Conservation (phyloP, 2,329 filamentous ascomycete genomes). For the Pestalotiopsis sp. region DNA sequence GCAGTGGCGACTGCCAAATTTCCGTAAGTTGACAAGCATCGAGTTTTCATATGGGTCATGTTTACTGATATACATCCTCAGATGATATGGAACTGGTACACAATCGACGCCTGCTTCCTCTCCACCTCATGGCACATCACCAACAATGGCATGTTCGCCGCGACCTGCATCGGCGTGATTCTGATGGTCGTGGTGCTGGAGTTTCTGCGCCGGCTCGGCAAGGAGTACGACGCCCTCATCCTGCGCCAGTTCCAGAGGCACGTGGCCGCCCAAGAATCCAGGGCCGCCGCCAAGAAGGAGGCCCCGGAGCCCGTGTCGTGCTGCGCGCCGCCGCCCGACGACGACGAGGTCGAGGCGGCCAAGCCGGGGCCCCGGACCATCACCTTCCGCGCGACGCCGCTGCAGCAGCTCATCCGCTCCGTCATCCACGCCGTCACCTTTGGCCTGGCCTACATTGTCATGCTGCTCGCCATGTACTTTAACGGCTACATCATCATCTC, state of each 20-base stretch:
- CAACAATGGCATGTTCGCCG: conserved; percentile 41
- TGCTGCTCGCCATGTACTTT: conserved; percentile 47
- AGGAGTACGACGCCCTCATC: conserved; percentile 42
- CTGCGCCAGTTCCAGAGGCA: conserved; percentile 38
- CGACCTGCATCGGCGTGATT: conserved; percentile 43
- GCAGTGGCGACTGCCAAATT: conserved; percentile 11
- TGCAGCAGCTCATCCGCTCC: conserved; percentile 41
- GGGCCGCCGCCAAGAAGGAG: conserved; percentile 11
- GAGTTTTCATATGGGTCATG: background rate
- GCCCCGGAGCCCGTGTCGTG: conserved; percentile 9
- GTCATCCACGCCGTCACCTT: conserved; percentile 40
- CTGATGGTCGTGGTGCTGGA: conserved; percentile 41
- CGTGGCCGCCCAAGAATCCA: conserved; percentile 25
- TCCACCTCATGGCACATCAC: conserved; percentile 39
- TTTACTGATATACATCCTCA: conserved; percentile 20
- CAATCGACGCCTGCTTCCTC: conserved; percentile 42
- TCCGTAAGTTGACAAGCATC: conserved; percentile 5
- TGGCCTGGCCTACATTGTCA: conserved; percentile 43
- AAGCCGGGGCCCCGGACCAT: conserved; percentile 18
- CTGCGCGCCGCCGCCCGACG: conserved; percentile 14
- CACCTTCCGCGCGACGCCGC: conserved; percentile 38
- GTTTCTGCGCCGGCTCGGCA: conserved; percentile 38
- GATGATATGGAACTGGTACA: conserved; percentile 48
- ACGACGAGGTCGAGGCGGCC: conserved; percentile 9
- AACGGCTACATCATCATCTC: conserved; percentile 46